These are phyloP conservation scores for Plasmodium billcollinsi DNA, from an alignment of 169 alveolate species.

Conservation along the genomic window DNA sequence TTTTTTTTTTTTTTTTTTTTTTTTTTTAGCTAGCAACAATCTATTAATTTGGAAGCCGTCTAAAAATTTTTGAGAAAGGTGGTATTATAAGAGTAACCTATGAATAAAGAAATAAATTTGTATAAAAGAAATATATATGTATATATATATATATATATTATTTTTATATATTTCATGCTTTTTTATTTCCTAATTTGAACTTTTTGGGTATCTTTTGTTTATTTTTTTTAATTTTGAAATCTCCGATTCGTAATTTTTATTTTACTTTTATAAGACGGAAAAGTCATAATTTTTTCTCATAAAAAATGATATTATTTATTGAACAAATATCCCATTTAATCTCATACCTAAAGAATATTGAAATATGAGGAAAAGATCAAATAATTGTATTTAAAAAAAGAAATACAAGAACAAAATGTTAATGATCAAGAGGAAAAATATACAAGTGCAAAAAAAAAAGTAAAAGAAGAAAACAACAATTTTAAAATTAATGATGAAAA, in stretches of 20 bases:
- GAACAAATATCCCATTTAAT: slow-evolving; percentile 21
- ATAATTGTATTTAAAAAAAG: slow-evolving; percentile 36
- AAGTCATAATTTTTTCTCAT: neutral
- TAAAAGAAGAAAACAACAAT: neutral
- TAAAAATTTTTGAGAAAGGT: slow-evolving; percentile 16
- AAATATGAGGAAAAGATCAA: slow-evolving; percentile 32
- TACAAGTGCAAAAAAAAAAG: slow-evolving; percentile 5
- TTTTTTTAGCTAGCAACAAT: slow-evolving; percentile 46
- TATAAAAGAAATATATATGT: too few relatives aligned
- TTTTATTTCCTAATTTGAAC: too few relatives aligned
- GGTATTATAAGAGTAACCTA: too few relatives aligned
- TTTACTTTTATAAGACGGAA: too few relatives aligned
- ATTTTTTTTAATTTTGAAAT: too few relatives aligned
- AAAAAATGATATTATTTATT: slow-evolving; percentile 19
- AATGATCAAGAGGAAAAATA: slow-evolving; percentile 6
- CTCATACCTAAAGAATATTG: slow-evolving; percentile 29
- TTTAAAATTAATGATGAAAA: neutral
- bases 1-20: slow-evolving; percentile 8
- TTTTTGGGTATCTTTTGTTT: too few relatives aligned
- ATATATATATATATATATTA: too few relatives aligned
- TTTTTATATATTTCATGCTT: too few relatives aligned
- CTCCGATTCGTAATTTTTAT: too few relatives aligned
- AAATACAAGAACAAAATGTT: slow-evolving; percentile 47
- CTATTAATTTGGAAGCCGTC: slow-evolving; percentile 56
- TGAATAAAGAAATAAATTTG: too few relatives aligned